phyloP scores from a whole-genome alignment of 352 stramenopile genomes.

The Phytopythium litorale region DNA sequence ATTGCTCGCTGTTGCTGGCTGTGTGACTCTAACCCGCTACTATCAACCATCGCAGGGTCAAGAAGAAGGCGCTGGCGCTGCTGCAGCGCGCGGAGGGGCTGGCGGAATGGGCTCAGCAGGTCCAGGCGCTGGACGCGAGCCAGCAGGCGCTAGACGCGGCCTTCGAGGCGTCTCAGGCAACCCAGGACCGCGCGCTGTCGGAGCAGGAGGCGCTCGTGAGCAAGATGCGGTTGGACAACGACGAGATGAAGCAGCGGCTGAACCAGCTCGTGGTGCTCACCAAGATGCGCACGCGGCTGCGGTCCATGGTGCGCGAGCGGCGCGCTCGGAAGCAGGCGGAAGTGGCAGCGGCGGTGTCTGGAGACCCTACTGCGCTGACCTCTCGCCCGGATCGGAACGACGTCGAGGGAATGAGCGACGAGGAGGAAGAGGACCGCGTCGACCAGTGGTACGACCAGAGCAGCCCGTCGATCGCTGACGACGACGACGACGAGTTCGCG shows the following conservation, averaged over 20 bases:
- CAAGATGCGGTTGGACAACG: conserved; percentile 59
- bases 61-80: conserved; percentile 71
- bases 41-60: conserved; percentile 27
- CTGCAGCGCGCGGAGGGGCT: conserved; percentile 72
- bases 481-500: conserved; percentile 1
- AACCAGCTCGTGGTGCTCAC: conserved; percentile 59
- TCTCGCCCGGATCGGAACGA: conserved; percentile 19
- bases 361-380: conserved; percentile 6
- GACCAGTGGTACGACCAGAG: conserved; percentile 9
- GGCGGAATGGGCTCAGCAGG: conserved; percentile 51
- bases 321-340: conserved; percentile 45
- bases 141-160: conserved; percentile 33
- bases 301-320: conserved; percentile 37
- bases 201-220: conserved; percentile 62
- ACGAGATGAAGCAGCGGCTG: conserved; percentile 50
- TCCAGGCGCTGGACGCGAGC: conserved; percentile 28
- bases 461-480: neutral
- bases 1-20: neutral
- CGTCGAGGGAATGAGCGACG: conserved; percentile 16
- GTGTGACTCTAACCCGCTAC: neutral
- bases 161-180: conserved; percentile 44
- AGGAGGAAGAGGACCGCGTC: conserved; percentile 9
- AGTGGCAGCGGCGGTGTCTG: conserved; percentile 4
- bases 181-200: conserved; percentile 29
- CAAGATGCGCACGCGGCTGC: conserved; percentile 52